Evolutionary conservation across 306 rosid species (phyloP), one percentile per base, ranked within the genome.

Genomic region (Ormosia semicastrata): DNA sequence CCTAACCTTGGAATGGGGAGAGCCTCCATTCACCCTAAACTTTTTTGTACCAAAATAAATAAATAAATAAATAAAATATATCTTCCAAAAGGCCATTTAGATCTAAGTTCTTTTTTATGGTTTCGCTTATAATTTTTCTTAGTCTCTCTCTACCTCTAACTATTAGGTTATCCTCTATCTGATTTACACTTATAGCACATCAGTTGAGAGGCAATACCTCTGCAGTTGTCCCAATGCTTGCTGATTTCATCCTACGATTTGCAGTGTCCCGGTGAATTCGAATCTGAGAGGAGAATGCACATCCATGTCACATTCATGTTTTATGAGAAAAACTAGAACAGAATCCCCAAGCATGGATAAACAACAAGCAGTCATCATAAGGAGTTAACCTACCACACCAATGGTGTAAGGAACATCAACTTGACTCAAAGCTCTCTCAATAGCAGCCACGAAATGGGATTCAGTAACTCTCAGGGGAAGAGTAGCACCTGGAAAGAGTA

Each of bases 161-260:
- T 49, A 49, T 12, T 49, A 15, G 7, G 54, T 0, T 49, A 49
- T 49, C 54, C 1, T 13, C 54, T 4, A 49, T 12, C n/a, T 12
- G 13, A 49, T 49, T 4, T 49, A 49, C 14, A 49, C 54, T 49
- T 49, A 68, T 33, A 75, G 60, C 33, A 34, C 14, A 68, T 68
- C 52, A 56, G 76, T 58, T 63, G 74, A 62, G 50, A 47, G 71
- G 67, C 14, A 58, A 75, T 86, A 93, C 97, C 97, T 91, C 97
- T 4, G 99, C 97, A 66, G 99, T 95, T 54, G 98, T 92, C 80
- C 98, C 99, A 80, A 89, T 40, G 71, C 86, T 92, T 15, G 97
- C 86, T 24, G 87, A 64, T 84, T 73, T 86, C 59, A 33, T 64
- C 84, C 86, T 87, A 10, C 59, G 79, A 73, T 52, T 85, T 56